These are phyloP conservation scores for Colletotrichum destructivum DNA, from an alignment of 2,329 filamentous ascomycete genomes.

Conservation along the genomic window DNA sequence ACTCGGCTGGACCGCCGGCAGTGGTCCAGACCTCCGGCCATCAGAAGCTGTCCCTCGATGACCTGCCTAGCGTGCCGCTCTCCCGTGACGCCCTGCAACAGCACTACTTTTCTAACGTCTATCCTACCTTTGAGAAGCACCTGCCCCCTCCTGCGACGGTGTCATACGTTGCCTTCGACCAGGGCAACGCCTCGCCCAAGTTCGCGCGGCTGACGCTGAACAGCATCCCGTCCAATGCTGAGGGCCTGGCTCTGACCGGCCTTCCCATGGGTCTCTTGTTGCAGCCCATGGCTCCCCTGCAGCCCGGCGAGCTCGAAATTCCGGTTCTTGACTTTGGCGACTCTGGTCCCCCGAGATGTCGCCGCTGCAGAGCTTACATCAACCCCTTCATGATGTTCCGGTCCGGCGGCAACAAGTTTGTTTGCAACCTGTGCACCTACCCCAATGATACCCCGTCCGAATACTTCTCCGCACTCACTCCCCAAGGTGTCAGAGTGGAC, in stretches of 20 bases:
- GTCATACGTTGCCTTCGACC: conserved; percentile 94
- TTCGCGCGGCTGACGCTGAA: conserved; percentile 93
- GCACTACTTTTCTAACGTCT: conserved; percentile 89
- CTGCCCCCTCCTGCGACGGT: conserved; percentile 89
- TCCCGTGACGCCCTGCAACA: conserved; percentile 87
- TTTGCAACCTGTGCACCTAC: conserved; percentile 98
- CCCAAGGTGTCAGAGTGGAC: conserved; percentile 88
- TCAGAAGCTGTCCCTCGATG: conserved; percentile 87
- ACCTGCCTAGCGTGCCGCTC: conserved; percentile 90
- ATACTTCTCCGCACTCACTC: conserved; percentile 93
- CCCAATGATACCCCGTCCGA: conserved; percentile 94
- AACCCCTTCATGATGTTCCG: conserved; percentile 99
- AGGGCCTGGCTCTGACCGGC: conserved; percentile 84
- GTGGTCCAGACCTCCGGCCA: conserved; percentile 75
- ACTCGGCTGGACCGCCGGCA: conserved; percentile 56
- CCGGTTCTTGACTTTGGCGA: conserved; percentile 97
- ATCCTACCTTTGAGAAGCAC: conserved; percentile 96
- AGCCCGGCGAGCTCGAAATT: conserved; percentile 87
- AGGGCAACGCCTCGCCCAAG: conserved; percentile 97
- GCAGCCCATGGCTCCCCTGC: conserved; percentile 87
- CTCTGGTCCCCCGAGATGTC: conserved; percentile 88
- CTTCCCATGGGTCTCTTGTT: conserved; percentile 90
- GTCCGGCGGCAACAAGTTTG: conserved; percentile 93
- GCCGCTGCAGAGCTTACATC: conserved; percentile 94
- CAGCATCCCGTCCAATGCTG: conserved; percentile 87